Evolutionary conservation across 2,329 filamentous ascomycete genomes (phyloP), one percentile per base, ranked within the genome.

Genomic region (Zasmidium angulare): DNA sequence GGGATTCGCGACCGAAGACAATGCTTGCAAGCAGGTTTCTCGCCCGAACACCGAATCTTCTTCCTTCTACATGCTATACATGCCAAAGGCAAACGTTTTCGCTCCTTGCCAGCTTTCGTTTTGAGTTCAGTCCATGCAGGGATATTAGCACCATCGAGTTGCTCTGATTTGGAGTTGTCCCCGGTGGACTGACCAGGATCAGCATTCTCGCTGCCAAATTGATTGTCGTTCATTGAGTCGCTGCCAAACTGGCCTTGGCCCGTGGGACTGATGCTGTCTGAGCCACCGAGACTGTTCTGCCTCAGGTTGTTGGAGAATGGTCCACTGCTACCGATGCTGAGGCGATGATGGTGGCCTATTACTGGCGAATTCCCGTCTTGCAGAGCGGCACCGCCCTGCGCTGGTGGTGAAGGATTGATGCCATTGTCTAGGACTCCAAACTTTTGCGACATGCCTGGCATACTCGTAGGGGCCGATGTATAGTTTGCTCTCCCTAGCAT

Each of bases 1-100:
- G 93, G 93, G 67, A 96, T 96, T 47, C 93, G 86, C 53, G 93
- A 96, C 58, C 93, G 86, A 60, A 96, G 82, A 72, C 95, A 98
- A 77, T 98, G 95, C 75, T 96, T 97, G 81, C 95, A 99, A 0
- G 93, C 91, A 2, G 95, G 95, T 76, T 97, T 98, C 79, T 98
- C 95, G 59, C 95, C 95, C 0, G 93, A 98, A 74, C 95, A 99
- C 55, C 93, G 87, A 64, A 99, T 98, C 80, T 99, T 99, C 79
- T 99, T 99, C 70, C 95, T 85, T 31, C 95, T 86, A 72, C 95
- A 99, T 40, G 93, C 93, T 69, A 98, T 97, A 73, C 95, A 99
- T 17, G 95, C 95, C 54, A 98, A 81, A 1, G 95, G 95, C 31
- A 99, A 79, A 47, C 95, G 84, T 76, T 98, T 98, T 54, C 95